Percentiles rank a stretch among this genome's conserved stretches.
phyloP scores from a whole-genome alignment of 768 basidiomycete genomes.

The Flagelloscypha sp. region DNA sequence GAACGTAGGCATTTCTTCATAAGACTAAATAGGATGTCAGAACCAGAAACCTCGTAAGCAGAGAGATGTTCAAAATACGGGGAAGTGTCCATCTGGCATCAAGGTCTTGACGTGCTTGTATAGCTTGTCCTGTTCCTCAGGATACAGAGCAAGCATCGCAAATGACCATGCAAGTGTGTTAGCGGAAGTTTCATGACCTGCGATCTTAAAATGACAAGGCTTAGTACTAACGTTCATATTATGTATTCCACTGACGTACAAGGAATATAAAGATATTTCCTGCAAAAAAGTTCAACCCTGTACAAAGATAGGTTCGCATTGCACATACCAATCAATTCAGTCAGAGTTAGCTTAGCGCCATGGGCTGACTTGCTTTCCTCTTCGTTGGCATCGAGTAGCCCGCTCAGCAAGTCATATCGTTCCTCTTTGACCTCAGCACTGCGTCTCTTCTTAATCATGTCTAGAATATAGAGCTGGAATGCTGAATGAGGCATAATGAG shows the following conservation, averaged over 20 bases:
- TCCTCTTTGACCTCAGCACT: constrained; percentile 25
- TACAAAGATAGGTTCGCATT: too few relatives aligned
- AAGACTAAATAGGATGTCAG: too few relatives aligned
- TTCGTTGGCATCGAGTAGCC: constrained; percentile 42
- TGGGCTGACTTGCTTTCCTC: constrained; percentile 25
- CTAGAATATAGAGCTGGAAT: constrained; percentile 34
- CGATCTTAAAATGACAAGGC: too few relatives aligned
- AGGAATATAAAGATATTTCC: constrained; percentile 45
- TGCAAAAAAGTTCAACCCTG: too few relatives aligned
- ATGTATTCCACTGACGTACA: too few relatives aligned
- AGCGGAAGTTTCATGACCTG: constrained; percentile 34
- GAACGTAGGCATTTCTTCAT: too few relatives aligned
- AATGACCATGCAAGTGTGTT: constrained; percentile 30
- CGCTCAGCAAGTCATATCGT: constrained; percentile 44
- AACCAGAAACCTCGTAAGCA: constrained; percentile 31
- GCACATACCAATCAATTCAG: constrained; percentile 37
- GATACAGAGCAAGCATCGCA: constrained; percentile 33
- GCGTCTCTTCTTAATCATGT: constrained; percentile 44
- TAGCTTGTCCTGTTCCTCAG: constrained; percentile 27
- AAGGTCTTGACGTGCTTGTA: constrained; percentile 26
- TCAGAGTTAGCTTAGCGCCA: constrained; percentile 29
- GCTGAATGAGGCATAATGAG: not conserved
- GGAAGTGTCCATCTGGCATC: constrained; percentile 21
- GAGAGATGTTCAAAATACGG: constrained; percentile 29
- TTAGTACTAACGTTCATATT: too few relatives aligned